Percentiles rank a stretch among this genome's conserved stretches.
These are phyloP conservation scores for Lenwebbia sp. DNA, from an alignment of 345 rosid species.

Conservation along the genomic window DNA sequence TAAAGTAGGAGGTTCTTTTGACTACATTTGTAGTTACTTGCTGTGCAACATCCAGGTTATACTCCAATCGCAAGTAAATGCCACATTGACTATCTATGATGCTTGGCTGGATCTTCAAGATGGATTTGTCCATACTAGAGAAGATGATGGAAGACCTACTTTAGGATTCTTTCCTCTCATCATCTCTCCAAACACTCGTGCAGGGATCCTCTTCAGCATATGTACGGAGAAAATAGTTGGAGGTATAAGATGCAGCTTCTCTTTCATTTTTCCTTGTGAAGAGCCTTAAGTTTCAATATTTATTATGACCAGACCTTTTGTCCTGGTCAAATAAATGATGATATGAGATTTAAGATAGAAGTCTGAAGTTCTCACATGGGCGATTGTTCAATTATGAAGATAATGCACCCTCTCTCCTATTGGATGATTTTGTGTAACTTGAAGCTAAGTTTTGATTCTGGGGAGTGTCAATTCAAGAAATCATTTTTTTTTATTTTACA, in stretches of 20 bases:
- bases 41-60: constrained; percentile 42
- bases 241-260: constrained; percentile 25
- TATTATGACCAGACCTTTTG: not conserved
- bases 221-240: constrained; percentile 35
- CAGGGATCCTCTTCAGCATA: constrained; percentile 69
- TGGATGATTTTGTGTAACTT: not conserved
- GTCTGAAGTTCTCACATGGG: not conserved
- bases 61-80: constrained; percentile 85
- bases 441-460: not conserved
- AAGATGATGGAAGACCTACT: constrained; percentile 71
- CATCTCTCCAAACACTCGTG: constrained; percentile 72
- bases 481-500: not conserved
- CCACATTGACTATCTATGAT: constrained; percentile 66
- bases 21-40: not conserved
- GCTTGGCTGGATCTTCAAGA: constrained; percentile 95
- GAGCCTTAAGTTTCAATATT: not conserved
- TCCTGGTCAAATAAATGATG: not conserved
- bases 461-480: not conserved
- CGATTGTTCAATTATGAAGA: not conserved
- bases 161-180: constrained; percentile 71
- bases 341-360: not conserved
- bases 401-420: not conserved
- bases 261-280: not conserved
- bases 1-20: not conserved
- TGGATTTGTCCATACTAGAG: constrained; percentile 65